Conservation (phyloP, 169 alveolate genomes). For the Plasmodium fragile region DNA sequence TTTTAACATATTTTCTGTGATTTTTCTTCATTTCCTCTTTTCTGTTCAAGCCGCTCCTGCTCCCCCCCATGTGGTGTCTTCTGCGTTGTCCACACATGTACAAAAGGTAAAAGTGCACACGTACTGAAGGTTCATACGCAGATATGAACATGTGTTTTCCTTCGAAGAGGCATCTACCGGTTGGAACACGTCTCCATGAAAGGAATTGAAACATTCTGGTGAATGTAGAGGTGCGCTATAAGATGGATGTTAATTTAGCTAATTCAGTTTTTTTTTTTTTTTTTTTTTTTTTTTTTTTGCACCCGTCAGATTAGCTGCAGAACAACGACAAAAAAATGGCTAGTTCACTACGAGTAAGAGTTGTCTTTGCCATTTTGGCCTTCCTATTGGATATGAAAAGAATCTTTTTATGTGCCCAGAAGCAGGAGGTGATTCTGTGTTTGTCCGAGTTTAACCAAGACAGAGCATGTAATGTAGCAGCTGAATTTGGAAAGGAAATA, state of each 20-base stretch:
- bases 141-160: not conserved
- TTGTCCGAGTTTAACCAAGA: constrained; percentile 10
- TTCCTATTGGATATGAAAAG: not conserved
- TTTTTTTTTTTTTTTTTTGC: not conserved
- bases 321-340: not conserved
- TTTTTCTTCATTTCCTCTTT: not conserved
- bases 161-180: not conserved
- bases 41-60: not conserved
- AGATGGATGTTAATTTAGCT: not conserved
- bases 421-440: not conserved
- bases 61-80: not conserved
- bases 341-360: not conserved
- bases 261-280: not conserved
- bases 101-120: not conserved
- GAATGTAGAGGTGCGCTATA: not conserved
- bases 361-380: not conserved
- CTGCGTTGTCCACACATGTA: not conserved
- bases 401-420: not conserved
- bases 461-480: not conserved
- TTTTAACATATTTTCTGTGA: not conserved
- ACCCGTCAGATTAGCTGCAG: not conserved
- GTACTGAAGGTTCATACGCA: not conserved
- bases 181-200: not conserved
- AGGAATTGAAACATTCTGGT: not conserved
- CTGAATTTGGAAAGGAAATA: constrained; percentile 20